Evolutionary conservation across 768 basidiomycete genomes (phyloP), one percentile per base, ranked within the genome.

Genomic region (Boletus rubescentipes): DNA sequence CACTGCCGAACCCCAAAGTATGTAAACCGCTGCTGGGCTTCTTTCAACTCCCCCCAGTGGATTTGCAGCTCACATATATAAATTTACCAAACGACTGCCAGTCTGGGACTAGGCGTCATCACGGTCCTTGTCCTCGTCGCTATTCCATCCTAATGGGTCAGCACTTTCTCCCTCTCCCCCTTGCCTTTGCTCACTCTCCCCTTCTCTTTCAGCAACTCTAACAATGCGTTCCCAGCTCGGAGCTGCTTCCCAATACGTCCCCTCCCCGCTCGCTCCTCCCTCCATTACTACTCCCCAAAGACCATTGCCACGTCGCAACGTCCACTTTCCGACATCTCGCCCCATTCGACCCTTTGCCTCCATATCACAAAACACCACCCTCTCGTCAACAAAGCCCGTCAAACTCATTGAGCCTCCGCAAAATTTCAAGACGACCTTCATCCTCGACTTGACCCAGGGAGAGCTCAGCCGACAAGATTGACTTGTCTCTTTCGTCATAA

Each of bases 371-470:
- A 62, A 51, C 10, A 14, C 48, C 4, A 6, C 54, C 20, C 34
- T 53, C 21, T 55, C 66, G 7, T 68, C 64, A 51, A 76, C 75
- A 46, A 80, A 81, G 51, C 74, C 85, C 7, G 76, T 84, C 16
- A 93, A 93, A 65, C 76, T 92, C 65, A 91, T 93, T 53, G 80
- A 90, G 67, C 87, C 89, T 10, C 89, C 91, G 26, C 78, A 83
- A 64, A 84, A 87, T 67, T 83, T 82, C 71, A 79, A 81, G 67
- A 76, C 77, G 44, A 82, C 81, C 36, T 93, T 91, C 62, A 76
- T 87, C 56, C 82, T 93, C 48, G 80, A 92, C 70, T 78, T 93
- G 53, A 91, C 91, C 0, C 91, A 91, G 67, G 89, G 83, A 9
- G 91, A 93, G 68, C 79, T 93, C 68, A 81, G 88, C 70, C 77